These are phyloP conservation scores for Plenodomus biglobosus DNA, from an alignment of 2,329 filamentous ascomycete species.

Conservation along the genomic window DNA sequence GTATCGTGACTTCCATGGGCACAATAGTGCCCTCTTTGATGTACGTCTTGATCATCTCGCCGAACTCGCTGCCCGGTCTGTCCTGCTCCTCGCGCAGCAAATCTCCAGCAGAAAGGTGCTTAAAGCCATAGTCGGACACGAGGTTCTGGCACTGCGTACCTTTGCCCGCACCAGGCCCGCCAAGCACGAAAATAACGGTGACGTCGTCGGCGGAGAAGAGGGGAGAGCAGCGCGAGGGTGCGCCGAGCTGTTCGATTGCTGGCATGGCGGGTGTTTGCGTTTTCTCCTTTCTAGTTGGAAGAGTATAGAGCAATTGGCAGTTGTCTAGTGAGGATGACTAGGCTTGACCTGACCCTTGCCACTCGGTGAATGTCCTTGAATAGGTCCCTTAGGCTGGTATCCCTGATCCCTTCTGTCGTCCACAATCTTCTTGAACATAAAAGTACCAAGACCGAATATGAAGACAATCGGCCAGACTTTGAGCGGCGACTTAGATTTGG, in stretches of 20 bases:
- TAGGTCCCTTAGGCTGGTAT: slow-evolving; percentile 32
- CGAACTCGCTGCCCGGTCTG: slow-evolving; percentile 82
- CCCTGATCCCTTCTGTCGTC: slow-evolving; percentile 47
- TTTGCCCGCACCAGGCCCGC: slow-evolving; percentile 93
- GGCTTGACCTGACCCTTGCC: slow-evolving; percentile 24
- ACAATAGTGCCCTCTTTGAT: slow-evolving; percentile 96
- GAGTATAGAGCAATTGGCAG: not conserved
- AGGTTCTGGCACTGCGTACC: slow-evolving; percentile 93
- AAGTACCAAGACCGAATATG: slow-evolving; percentile 51
- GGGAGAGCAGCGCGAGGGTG: slow-evolving; percentile 57
- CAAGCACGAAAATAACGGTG: slow-evolving; percentile 95
- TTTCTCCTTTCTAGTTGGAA: slow-evolving; percentile 3
- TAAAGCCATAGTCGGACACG: slow-evolving; percentile 85
- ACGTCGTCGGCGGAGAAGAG: slow-evolving; percentile 75
- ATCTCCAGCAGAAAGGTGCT: slow-evolving; percentile 90
- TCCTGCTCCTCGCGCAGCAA: slow-evolving; percentile 91
- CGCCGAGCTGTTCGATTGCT: slow-evolving; percentile 44
- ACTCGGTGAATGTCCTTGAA: slow-evolving; percentile 37
- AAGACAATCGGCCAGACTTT: slow-evolving; percentile 50
- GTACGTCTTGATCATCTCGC: slow-evolving; percentile 86
- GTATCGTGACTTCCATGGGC: slow-evolving; percentile 97
- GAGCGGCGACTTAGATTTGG: slow-evolving; percentile 45
- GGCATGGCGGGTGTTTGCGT: slow-evolving; percentile 27
- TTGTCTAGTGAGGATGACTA: slow-evolving; percentile 32
- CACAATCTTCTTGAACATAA: slow-evolving; percentile 51